A percentile compares a stretch with the other conserved stretches of the same genome.
Conservation (phyloP, 768 basidiomycete species). For the Calvatia gigantea region DNA sequence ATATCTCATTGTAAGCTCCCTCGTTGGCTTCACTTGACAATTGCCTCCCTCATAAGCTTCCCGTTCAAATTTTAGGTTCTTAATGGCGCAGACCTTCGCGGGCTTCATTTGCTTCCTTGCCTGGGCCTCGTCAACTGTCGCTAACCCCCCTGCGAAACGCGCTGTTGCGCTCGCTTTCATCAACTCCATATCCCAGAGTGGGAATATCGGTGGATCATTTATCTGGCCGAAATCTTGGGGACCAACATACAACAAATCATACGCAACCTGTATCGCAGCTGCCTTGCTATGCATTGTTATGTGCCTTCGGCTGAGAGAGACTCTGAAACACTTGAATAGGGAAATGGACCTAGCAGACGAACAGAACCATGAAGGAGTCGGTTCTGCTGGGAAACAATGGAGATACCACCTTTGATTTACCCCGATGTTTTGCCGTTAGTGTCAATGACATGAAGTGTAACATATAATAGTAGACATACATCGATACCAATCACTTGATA, state of each 20-base stretch:
- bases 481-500: not conserved
- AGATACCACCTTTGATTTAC: slow-evolving; percentile 3
- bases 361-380: slow-evolving; percentile 27
- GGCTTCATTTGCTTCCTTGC: slow-evolving; percentile 66
- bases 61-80: slow-evolving; percentile 58
- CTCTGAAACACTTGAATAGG: slow-evolving; percentile 39
- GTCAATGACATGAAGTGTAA: not conserved
- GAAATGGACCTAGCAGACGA: slow-evolving; percentile 35
- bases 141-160: slow-evolving; percentile 77
- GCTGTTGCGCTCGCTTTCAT: slow-evolving; percentile 84
- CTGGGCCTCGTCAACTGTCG: slow-evolving; percentile 48
- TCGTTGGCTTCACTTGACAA: not conserved
- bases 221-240: slow-evolving; percentile 70
- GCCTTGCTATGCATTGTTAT: slow-evolving; percentile 48
- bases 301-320: slow-evolving; percentile 44
- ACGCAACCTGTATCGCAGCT: slow-evolving; percentile 66
- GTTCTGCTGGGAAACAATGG: slow-evolving; percentile 21
- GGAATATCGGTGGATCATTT: slow-evolving; percentile 84
- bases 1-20: slow-evolving; percentile 51
- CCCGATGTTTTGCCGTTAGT: not conserved
- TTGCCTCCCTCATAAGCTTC: slow-evolving; percentile 1
- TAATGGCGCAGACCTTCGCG: slow-evolving; percentile 73
- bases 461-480: not conserved
- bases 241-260: slow-evolving; percentile 66
- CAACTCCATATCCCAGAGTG: slow-evolving; percentile 78